Evolutionary conservation across 148 eudicot genomes (phyloP), one percentile per base, ranked within the genome.

Genomic region (Spergularia bocconei): DNA sequence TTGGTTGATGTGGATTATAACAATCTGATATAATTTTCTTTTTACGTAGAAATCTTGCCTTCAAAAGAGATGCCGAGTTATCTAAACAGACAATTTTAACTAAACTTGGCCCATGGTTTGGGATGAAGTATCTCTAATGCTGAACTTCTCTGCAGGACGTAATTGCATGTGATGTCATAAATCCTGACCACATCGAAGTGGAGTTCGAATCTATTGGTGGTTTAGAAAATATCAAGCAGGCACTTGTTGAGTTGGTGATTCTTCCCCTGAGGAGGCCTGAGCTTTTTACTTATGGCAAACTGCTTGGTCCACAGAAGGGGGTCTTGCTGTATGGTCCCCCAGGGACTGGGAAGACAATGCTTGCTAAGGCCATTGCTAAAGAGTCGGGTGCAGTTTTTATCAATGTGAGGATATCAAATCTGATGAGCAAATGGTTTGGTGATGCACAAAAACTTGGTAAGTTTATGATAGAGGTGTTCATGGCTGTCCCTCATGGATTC

Each of bases 341-440:
- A 13, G 97, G 97, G 54, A 92, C 99, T 44, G 99, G 99, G 60
- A 95, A 95, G 87, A 95, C 97, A 12, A 95, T 95, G 99, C 94
- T 95, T 74, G 97, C 99, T 47, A 92, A 95, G 86, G 99, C 97
- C 79, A 95, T 92, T 76, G 99, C 99, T 57, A 95, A 86, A 77
- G 99, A 95, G 81, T 95, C 99, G 9, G 99, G 96, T 75, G 97
- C 99, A 60, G 97, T 92, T 83, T 95, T 92, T 71, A 95, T 95
- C 47, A 92, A 95, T 78, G 94, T 95, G 82, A 92, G 88, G 81
- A 74, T 95, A 77, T 87, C 97, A 36, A 92, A 95, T 79, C 80
- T 92, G 67, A 95, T 95, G 98, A 95, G 98, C 86, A 95, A 95
- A 78, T 95, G 97, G 96, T 95, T 95, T 74, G 98, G 97, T 36